Base-by-base conservation (phyloP, 495 filamentous ascomycete genomes). In the Chaetomium fimeti region DNA sequence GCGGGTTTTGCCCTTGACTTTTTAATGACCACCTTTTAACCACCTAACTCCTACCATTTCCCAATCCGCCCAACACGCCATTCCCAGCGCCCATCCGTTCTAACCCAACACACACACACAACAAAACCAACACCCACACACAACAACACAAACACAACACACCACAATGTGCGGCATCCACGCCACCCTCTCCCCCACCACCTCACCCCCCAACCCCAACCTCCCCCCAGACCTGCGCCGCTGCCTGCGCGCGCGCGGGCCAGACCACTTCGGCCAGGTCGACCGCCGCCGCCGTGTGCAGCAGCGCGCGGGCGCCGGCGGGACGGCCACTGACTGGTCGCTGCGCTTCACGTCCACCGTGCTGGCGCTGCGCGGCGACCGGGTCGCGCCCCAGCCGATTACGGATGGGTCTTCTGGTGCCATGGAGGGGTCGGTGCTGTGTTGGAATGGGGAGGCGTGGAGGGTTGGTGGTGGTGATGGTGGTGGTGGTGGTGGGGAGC, bases 371-470 rank as follows among this genome's bases (percentile, higher is more conserved):
- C 84, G 94, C 67, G 93, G 94, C 24, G 82, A 87, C 42, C 79
- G 83, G 63, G 69, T 95, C 52, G 84, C 88, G 20, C 71, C 75
- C 16, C 94, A 99, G 69, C 94, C 94, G 1, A 82, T 96, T 22
- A 24, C 67, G 2, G 55, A 25, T 27, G 51, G 20, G 5, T 0
- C 13, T 13, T 1, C 38, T 5, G 36, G 0, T 9, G 36, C 36
- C n/a, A n/a, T n/a, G n/a, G 84, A 81, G n/a, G 82, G 82, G 22
- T 93, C 90, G 11, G 79, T 91, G 15, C 81, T 99, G 18, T 97
- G 93, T 81, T 99, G 94, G 93, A 98, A 98, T 69, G 94, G 94
- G n/a, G 94, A 99, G 73, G 95, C 92, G 11, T 99, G 94, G 94
- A 88, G 82, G 57, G 82, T 96, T 59, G 70, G 40, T 43, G 40